Percentiles rank a stretch among this genome's conserved stretches.
Evolutionary conservation across 176 grass and related monocot genomes (phyloP).

Genomic region (Rhynchospora tenuis): DNA sequence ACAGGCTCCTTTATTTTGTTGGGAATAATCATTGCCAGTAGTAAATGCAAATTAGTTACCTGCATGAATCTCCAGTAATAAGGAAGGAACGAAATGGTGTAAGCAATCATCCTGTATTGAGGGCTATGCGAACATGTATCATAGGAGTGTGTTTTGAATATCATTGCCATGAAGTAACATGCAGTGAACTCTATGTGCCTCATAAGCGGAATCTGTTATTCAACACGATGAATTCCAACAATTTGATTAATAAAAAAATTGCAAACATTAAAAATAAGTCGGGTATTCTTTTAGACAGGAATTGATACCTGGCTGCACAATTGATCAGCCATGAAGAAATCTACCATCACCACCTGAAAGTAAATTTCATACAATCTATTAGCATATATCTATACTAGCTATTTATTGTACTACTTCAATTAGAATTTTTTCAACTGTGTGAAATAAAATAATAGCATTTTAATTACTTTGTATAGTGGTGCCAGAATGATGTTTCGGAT

Average conservation of each 20-base stretch:
- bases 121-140: conserved; percentile 35
- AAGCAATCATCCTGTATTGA: conserved; percentile 35
- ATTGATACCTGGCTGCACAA: conserved; percentile 38
- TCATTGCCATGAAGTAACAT: conserved; percentile 42
- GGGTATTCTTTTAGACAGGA: neutral
- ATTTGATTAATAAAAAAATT: neutral
- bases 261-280: neutral
- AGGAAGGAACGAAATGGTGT: conserved; percentile 43
- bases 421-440: neutral
- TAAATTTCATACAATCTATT: neutral
- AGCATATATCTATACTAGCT: neutral
- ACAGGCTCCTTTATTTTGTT: neutral
- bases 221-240: neutral
- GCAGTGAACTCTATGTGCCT: conserved; percentile 42
- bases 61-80: conserved; percentile 52
- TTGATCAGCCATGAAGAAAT: conserved; percentile 59
- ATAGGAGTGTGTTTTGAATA: conserved; percentile 33
- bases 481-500: conserved; percentile 39
- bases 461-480: conserved; percentile 40
- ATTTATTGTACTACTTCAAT: neutral
- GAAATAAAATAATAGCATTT: neutral
- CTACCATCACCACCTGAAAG: conserved; percentile 48
- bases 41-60: conserved; percentile 22
- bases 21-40: neutral
- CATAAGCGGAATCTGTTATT: conserved; percentile 34